Base-by-base conservation (phyloP, 495 filamentous ascomycete species). In the Mytilinidion resinicola region DNA sequence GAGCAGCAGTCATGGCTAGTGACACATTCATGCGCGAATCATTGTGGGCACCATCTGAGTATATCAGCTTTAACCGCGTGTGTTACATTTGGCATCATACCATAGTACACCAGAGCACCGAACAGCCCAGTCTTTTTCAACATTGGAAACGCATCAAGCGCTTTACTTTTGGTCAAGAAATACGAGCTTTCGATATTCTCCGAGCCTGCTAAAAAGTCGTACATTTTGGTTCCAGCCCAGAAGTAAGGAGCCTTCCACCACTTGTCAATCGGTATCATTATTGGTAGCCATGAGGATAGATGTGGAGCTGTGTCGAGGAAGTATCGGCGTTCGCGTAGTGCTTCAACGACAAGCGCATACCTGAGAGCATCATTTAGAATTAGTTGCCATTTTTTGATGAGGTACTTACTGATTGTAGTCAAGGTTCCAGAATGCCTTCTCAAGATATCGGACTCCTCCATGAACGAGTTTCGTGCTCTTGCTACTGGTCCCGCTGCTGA, bases 191-290 rank as follows among this genome's bases (percentile, higher is more conserved):
- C 93, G 63, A 98, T 95, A 55, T 92, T 95, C 74, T 98, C 93
- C 41, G 89, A 87, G 14, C 93, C 93, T 66, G 93, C 93, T 55
- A 97, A 78, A 63, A 93, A 83, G 76, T 97, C 93, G 74, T 98
- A 98, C 53, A 83, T 82, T 73, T 98, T 98, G 47, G 92, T 96
- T 53, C 93, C 93, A 6, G 82, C 86, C 91, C 92, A 97, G 75
- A 95, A 98, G 73, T 97, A 98, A 10, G 93, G 93, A 30, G 86
- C 88, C 72, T 97, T 91, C 89, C 90, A 96, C 93, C 91, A 96
- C 64, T 89, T 88, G 69, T 96, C 85, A 43, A 96, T 77, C 0
- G 93, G 93, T 57, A 98, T 82, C 93, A 98, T 98, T 62, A 98
- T 98, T 15, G 93, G 93, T 38, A 98, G 79, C 89, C 91, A 96